phyloP scores from a whole-genome alignment of 129 eudicot genomes.

The Flaveria trinervia region DNA sequence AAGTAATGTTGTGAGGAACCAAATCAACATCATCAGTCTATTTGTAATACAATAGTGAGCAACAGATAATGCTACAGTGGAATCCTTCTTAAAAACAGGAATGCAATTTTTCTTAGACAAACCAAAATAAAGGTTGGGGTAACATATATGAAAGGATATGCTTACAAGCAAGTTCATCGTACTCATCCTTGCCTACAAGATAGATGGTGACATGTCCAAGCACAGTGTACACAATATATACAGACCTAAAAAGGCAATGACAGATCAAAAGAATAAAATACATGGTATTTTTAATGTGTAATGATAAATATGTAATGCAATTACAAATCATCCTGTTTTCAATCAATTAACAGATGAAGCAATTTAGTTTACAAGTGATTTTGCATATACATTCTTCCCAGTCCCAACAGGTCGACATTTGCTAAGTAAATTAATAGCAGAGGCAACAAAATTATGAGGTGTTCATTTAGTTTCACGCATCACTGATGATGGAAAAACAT shows the following conservation, averaged over 20 bases:
- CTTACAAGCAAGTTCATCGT: conserved; percentile 98
- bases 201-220: conserved; percentile 89
- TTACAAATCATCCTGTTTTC: conserved; percentile 13
- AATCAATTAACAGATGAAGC: neutral
- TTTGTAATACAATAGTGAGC: conserved; percentile 2
- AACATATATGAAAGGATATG: conserved; percentile 7
- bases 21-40: neutral
- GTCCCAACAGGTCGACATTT: neutral
- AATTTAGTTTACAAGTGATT: neutral
- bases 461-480: neutral
- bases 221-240: conserved; percentile 89
- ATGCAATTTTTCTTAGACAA: neutral
- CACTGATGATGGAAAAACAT: too few relatives aligned
- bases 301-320: neutral
- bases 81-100: neutral
- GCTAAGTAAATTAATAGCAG: neutral
- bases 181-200: conserved; percentile 98
- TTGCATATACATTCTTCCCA: neutral
- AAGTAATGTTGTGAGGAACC: neutral
- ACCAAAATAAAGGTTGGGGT: neutral
- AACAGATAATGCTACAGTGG: neutral
- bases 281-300: neutral
- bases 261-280: conserved; percentile 6
- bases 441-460: neutral
- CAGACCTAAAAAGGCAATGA: conserved; percentile 65